Conservation (phyloP, 2,329 filamentous ascomycete genomes). For the Cytospora chrysosperma region DNA sequence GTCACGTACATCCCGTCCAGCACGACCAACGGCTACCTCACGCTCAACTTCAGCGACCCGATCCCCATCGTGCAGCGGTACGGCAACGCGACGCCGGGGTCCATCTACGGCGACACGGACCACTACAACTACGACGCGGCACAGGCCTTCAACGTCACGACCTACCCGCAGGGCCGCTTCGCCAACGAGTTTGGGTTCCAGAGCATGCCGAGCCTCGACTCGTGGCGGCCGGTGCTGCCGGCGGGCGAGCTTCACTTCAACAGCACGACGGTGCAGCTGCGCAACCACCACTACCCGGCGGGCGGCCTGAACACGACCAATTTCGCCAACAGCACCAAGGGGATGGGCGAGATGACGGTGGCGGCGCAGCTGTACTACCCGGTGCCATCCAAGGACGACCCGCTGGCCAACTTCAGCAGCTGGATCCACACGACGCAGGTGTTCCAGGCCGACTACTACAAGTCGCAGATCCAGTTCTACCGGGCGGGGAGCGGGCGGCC, state of each 20-base stretch:
- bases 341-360: conserved; percentile 58
- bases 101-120: conserved; percentile 60
- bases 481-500: conserved; percentile 56
- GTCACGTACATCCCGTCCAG: conserved; percentile 62
- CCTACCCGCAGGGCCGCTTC: conserved; percentile 59
- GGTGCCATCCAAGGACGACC: conserved; percentile 49
- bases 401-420: conserved; percentile 57
- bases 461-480: conserved; percentile 60
- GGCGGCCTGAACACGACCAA: conserved; percentile 48
- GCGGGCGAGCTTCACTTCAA: conserved; percentile 56
- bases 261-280: conserved; percentile 51
- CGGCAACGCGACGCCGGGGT: conserved; percentile 49
- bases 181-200: conserved; percentile 65
- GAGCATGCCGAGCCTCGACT: conserved; percentile 59
- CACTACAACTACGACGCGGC: conserved; percentile 58
- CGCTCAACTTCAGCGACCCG: conserved; percentile 51
- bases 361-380: conserved; percentile 58
- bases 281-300: conserved; percentile 60
- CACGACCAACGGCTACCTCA: conserved; percentile 58
- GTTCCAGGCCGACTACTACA: conserved; percentile 64
- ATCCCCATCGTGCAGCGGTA: conserved; percentile 57
- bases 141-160: conserved; percentile 52
- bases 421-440: conserved; percentile 63
- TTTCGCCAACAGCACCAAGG: conserved; percentile 41
- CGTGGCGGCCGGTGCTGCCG: conserved; percentile 54